Percentiles rank a stretch among this genome's conserved stretches.
Evolutionary conservation across 768 basidiomycete genomes (phyloP).

Genomic region (Pisolithus sp.): DNA sequence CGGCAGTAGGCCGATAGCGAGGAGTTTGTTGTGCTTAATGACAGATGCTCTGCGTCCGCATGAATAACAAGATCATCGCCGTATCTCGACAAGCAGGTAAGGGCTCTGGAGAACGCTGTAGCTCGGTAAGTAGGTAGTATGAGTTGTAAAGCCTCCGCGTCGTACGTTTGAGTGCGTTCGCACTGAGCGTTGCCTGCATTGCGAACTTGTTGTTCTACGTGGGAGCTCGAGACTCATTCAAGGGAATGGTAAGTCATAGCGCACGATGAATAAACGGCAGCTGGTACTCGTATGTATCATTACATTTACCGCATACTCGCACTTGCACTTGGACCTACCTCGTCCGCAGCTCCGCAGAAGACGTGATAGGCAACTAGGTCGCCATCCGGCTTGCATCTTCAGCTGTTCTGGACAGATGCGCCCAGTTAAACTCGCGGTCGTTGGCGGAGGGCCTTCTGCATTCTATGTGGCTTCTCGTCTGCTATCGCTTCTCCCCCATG

Average conservation of each 20-base stretch:
- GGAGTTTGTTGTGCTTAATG: conserved; percentile 70
- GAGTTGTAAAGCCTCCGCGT: not conserved
- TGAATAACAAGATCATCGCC: conserved; percentile 74
- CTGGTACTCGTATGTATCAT: too few species aligned
- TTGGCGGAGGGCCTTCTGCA: conserved; percentile 94
- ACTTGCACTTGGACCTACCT: not conserved
- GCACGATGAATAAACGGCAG: too few species aligned
- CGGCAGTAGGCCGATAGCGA: conserved; percentile 79
- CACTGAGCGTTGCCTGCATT: conserved; percentile 69
- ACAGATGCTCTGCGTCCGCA: conserved; percentile 53
- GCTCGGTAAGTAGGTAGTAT: conserved; percentile 18
- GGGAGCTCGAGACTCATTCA: not conserved
- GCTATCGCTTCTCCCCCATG: conserved; percentile 52
- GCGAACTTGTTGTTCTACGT: not conserved
- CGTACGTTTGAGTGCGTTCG: conserved; percentile 46
- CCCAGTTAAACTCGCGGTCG: conserved; percentile 74
- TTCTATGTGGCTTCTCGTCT: conserved; percentile 90
- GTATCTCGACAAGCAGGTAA: conserved; percentile 74
- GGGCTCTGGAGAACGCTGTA: conserved; percentile 66
- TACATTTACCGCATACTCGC: too few species aligned
- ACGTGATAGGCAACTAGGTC: too few species aligned
- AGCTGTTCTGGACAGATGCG: not conserved
- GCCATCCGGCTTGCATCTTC: too few species aligned
- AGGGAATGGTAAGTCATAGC: too few species aligned
- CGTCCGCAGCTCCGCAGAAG: not conserved